These are phyloP conservation scores for Tylopilus rubrobrunneus DNA, from an alignment of 768 basidiomycete species.

Conservation along the genomic window DNA sequence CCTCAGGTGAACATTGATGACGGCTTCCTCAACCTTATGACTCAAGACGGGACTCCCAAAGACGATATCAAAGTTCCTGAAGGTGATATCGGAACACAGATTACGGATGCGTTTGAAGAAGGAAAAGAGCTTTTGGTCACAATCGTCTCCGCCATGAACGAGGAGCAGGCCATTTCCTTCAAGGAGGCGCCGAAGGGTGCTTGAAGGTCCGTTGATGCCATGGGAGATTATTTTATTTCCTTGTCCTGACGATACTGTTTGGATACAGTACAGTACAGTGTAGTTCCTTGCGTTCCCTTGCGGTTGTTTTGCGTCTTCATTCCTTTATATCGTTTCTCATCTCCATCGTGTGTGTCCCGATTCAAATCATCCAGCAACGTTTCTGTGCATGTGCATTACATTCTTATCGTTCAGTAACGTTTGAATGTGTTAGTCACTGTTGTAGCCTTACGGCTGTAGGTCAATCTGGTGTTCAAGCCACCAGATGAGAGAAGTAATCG, in stretches of 20 bases:
- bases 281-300: conserved; percentile 6
- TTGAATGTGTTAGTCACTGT: conserved; percentile 27
- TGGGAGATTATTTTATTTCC: not conserved
- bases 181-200: conserved; percentile 83
- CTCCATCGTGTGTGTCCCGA: conserved; percentile 2
- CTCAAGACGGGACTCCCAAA: conserved; percentile 71
- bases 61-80: conserved; percentile 96
- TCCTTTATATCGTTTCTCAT: conserved; percentile 1
- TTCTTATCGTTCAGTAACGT: conserved; percentile 12
- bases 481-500: conserved; percentile 5
- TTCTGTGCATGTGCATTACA: conserved; percentile 26
- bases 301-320: conserved; percentile 12
- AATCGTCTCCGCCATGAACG: conserved; percentile 84
- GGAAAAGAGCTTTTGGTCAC: conserved; percentile 89
- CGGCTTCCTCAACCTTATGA: conserved; percentile 94
- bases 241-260: not conserved
- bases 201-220: conserved; percentile 16
- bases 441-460: conserved; percentile 18
- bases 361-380: conserved; percentile 18
- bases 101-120: conserved; percentile 67
- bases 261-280: not conserved
- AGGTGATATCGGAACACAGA: conserved; percentile 69
- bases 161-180: conserved; percentile 85
- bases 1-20: conserved; percentile 84
- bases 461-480: conserved; percentile 3